Evolutionary conservation across 2,329 filamentous ascomycete genomes (phyloP).

Genomic region (Chaetomium olivaceum): DNA sequence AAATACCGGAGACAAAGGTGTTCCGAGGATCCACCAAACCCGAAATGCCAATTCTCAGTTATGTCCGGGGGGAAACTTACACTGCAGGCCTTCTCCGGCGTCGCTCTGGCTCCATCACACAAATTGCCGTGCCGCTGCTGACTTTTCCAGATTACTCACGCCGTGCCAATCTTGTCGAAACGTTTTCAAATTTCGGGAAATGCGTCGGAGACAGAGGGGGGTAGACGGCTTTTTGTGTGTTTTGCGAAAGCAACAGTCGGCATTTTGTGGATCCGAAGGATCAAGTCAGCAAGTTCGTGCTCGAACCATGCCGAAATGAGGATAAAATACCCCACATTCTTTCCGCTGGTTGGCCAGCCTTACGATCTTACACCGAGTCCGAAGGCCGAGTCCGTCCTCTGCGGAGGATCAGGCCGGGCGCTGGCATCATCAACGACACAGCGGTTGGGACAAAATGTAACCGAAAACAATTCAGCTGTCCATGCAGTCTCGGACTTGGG

Average conservation of each 20-base stretch:
- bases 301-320: not conserved
- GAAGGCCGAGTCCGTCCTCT: not conserved
- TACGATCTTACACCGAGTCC: not conserved
- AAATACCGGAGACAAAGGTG: not conserved
- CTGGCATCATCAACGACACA: not conserved
- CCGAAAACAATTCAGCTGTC: too few relatives aligned
- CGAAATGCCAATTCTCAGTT: not conserved
- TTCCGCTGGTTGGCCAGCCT: not conserved
- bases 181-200: not conserved
- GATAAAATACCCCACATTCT: too few relatives aligned
- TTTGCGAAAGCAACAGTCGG: conserved; percentile 4
- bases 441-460: not conserved
- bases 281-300: not conserved
- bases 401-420: not conserved
- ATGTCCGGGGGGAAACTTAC: conserved; percentile 10
- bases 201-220: conserved; percentile 6
- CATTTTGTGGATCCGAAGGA: conserved; percentile 18
- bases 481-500: not conserved
- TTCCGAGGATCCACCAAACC: not conserved
- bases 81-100: conserved; percentile 28
- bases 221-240: conserved; percentile 9
- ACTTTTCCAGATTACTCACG: not conserved
- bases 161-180: not conserved
- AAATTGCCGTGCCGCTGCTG: not conserved
- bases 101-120: conserved; percentile 22